A percentile compares a stretch with the other conserved stretches of the same genome.
Evolutionary conservation across 805 yeast species (phyloP).

Genomic region (Starmera quercuum): DNA sequence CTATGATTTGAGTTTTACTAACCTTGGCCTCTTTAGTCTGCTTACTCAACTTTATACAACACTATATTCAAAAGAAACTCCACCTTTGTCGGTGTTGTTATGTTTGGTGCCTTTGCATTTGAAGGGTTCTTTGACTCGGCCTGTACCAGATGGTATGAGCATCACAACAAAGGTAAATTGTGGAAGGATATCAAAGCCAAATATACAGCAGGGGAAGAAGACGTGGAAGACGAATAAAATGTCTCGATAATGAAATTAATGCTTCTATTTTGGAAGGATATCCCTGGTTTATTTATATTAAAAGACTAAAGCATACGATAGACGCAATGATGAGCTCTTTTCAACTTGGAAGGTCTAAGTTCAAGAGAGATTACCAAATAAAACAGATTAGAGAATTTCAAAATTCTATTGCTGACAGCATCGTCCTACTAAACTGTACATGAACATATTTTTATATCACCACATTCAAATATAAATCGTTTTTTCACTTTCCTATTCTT

Average conservation of each 20-base stretch:
- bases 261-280: too few species aligned
- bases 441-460: not conserved
- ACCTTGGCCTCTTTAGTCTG: slow-evolving; percentile 17
- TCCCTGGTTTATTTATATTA: too few species aligned
- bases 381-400: too few species aligned
- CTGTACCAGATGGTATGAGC: slow-evolving; percentile 63
- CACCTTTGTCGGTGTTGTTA: slow-evolving; percentile 72
- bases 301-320: too few species aligned
- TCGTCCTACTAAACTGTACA: not conserved
- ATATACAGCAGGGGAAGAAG: slow-evolving; percentile 54
- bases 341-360: too few species aligned
- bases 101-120: slow-evolving; percentile 80
- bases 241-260: too few species aligned
- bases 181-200: slow-evolving; percentile 72
- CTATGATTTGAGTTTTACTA: not conserved
- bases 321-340: too few species aligned
- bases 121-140: slow-evolving; percentile 67
- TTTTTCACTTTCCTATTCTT: not conserved
- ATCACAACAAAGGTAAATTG: slow-evolving; percentile 77
- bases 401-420: too few species aligned
- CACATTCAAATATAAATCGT: not conserved
- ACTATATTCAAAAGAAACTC: slow-evolving; percentile 84
- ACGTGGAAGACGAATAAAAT: slow-evolving; percentile 36
- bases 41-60: slow-evolving; percentile 50
- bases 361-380: too few species aligned